Base-by-base conservation (phyloP, 495 filamentous ascomycete genomes). In the Rusavskia elegans region DNA sequence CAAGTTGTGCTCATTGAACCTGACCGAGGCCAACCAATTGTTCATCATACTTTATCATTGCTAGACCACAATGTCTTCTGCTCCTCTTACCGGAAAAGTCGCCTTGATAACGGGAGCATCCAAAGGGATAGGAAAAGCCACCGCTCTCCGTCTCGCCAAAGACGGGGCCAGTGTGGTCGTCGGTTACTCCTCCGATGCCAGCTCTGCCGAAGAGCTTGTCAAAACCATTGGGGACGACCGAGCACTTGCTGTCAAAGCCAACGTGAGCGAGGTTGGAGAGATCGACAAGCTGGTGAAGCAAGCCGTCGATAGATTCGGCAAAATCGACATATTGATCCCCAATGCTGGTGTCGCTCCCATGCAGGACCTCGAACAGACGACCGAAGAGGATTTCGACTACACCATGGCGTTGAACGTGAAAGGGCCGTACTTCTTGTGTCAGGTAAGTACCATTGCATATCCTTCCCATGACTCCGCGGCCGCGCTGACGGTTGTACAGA, bases 81-180 rank as follows among this genome's bases (percentile, higher is more conserved):
- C 30, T 17, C 36, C 72, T 35, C 73, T 82, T 51, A 19, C 65
- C 6, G 75, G 72, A 40, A 82, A 82, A 66, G 71, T 82, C 50
- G 71, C 75, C 49, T 57, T 85, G 45, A 71, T 87, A 57, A 85
- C 83, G 30, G 82, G 83, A 50, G 78, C 68, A 51, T 78, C 78
- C 21, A 81, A 78, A 59, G 83, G 82, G 44, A 85, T 87, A 39
- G 83, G 83, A 53, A 71, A 66, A 49, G 74, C 82, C 50, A 71
- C 72, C 4, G 73, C 77, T 30, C 66, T 76, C 29, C 68, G 68
- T 4, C 69, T 83, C 37, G 74, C 74, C 16, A 57, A 64, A 27
- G 65, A 74, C n/a, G 80, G 81, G 45, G 82, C 80, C 49, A 78
- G 71, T 37, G 69, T 85, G 32, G 73, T 81, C 27, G 71, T 84